Evolutionary conservation across 1,139 yeast genomes (phyloP).

Genomic region (Suhomyces guaymorum): DNA sequence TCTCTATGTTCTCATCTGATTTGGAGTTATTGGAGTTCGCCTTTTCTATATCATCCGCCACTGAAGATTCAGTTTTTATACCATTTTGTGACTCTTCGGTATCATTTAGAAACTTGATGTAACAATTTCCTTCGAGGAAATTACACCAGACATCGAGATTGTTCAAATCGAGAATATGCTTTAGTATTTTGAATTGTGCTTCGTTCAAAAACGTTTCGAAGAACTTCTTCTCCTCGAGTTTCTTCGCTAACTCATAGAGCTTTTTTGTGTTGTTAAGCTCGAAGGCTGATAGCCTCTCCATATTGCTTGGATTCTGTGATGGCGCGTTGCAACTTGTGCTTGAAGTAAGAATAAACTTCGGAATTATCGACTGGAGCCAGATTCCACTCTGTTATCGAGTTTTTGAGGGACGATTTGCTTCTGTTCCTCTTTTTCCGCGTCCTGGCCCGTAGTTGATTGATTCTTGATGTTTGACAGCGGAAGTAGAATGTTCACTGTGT

Average conservation of each 20-base stretch:
- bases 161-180: conserved; percentile 36
- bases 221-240: conserved; percentile 46
- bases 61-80: not conserved
- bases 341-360: too few relatives aligned
- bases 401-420: too few relatives aligned
- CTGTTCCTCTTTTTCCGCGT: too few relatives aligned
- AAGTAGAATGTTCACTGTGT: too few relatives aligned
- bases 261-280: conserved; percentile 40
- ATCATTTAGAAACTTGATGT: conserved; percentile 31
- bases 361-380: too few relatives aligned
- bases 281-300: conserved; percentile 49
- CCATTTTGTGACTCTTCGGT: too few relatives aligned
- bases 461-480: too few relatives aligned
- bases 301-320: conserved; percentile 16
- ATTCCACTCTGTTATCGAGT: too few relatives aligned
- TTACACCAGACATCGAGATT: conserved; percentile 50
- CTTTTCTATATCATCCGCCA: conserved; percentile 1
- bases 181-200: conserved; percentile 58
- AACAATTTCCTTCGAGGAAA: conserved; percentile 55
- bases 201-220: conserved; percentile 63
- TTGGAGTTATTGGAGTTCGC: conserved; percentile 1
- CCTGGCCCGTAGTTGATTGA: too few relatives aligned
- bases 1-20: conserved; percentile 3
- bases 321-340: too few relatives aligned
- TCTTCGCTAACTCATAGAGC: conserved; percentile 50